Percentiles rank a stretch among this genome's conserved stretches.
These are phyloP conservation scores for Beauveria scarabaeidicola DNA, from an alignment of 2,329 filamentous ascomycete genomes.

Conservation along the genomic window DNA sequence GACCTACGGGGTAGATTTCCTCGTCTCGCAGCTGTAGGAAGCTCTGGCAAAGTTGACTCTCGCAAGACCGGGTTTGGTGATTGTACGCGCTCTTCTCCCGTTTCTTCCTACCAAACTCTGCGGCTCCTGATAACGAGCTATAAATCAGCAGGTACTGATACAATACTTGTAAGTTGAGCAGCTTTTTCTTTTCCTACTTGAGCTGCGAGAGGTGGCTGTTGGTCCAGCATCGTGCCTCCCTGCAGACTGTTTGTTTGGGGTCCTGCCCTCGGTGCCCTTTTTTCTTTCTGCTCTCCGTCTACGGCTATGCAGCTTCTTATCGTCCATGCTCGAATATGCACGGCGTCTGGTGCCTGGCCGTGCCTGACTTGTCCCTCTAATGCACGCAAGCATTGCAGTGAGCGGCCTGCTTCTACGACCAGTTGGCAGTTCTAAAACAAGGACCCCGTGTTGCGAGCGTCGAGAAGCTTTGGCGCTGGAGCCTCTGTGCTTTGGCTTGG, in stretches of 20 bases:
- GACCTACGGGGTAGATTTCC: not conserved
- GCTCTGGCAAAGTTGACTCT: not conserved
- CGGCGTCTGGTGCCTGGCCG: not conserved
- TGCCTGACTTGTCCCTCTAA: not conserved
- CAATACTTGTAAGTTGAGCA: not conserved
- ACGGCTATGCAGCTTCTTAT: not conserved
- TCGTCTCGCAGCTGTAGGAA: not conserved
- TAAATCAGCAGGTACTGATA: not conserved
- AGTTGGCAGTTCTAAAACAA: not conserved
- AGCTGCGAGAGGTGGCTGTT: not conserved
- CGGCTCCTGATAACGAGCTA: not conserved
- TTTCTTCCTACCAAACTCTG: not conserved
- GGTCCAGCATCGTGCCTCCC: not conserved
- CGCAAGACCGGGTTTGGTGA: not conserved
- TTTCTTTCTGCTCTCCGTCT: not conserved
- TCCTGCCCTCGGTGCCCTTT: not conserved
- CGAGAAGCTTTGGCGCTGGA: not conserved
- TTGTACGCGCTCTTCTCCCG: not conserved
- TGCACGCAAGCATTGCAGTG: not conserved
- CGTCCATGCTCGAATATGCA: not conserved
- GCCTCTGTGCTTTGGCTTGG: not conserved
- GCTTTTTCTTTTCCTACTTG: not conserved
- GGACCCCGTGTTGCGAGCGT: conserved; percentile 1
- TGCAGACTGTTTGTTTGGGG: not conserved
- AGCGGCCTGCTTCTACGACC: not conserved